Percentiles rank a stretch among this genome's conserved stretches.
Conservation (phyloP, 164 flowering plant species). For the Tetracentron sinense region DNA sequence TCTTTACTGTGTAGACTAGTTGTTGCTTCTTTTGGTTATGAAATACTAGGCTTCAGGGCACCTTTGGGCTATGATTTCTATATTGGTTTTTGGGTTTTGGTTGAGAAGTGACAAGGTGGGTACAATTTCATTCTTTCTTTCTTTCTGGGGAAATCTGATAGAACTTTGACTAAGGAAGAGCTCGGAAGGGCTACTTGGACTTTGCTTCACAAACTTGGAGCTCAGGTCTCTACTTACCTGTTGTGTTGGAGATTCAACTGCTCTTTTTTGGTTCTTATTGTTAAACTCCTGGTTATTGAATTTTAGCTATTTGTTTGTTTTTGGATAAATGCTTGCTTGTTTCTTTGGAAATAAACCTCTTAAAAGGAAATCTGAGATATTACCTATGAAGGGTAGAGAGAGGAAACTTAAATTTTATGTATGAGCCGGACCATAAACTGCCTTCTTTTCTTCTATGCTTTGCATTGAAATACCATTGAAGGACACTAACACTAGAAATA, state of each 20-base stretch:
- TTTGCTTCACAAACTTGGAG: conserved; percentile 90
- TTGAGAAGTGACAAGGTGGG: not conserved
- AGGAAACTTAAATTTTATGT: not conserved
- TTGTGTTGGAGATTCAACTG: not conserved
- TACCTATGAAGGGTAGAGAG: not conserved
- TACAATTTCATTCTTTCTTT: not conserved
- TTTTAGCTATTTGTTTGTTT: too few relatives aligned
- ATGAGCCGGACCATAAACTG: too few relatives aligned
- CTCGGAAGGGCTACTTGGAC: conserved; percentile 98
- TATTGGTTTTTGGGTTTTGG: not conserved
- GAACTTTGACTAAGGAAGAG: conserved; percentile 79
- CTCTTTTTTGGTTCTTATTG: not conserved
- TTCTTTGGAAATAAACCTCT: not conserved
- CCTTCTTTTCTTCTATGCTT: too few relatives aligned
- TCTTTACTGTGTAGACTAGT: not conserved
- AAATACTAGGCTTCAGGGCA: too few relatives aligned
- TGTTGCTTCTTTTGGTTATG: too few relatives aligned
- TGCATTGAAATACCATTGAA: too few relatives aligned
- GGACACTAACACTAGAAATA: too few relatives aligned
- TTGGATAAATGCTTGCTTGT: not conserved
- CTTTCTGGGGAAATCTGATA: conserved; percentile 42
- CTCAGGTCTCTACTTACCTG: conserved; percentile 51
- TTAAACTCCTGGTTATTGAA: not conserved
- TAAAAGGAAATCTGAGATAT: too few relatives aligned
- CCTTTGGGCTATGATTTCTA: not conserved